A percentile compares a stretch with the other conserved stretches of the same genome.
Evolutionary conservation across 495 filamentous ascomycete species (phyloP).

Genomic region (Jackrogersella multiformis): DNA sequence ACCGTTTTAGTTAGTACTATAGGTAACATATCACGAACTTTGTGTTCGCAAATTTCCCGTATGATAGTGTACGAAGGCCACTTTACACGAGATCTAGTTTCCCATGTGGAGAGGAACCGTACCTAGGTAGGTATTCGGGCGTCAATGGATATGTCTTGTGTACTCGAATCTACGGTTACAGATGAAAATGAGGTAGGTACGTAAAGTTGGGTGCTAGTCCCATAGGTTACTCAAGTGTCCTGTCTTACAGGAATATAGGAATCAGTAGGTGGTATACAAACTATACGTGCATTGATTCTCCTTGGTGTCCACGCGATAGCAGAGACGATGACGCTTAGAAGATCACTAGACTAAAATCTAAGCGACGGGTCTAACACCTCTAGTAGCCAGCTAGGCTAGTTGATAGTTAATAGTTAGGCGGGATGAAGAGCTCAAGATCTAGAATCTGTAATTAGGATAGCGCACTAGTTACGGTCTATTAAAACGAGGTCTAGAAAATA

Average conservation of each 20-base stretch:
- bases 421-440: slow-evolving; percentile 15
- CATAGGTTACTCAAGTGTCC: not conserved
- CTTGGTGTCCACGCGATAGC: slow-evolving; percentile 10
- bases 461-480: slow-evolving; percentile 1
- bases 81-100: slow-evolving; percentile 40
- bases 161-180: not conserved
- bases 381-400: slow-evolving; percentile 5
- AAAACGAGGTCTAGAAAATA: slow-evolving; percentile 9
- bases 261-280: not conserved
- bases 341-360: slow-evolving; percentile 19
- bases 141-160: not conserved
- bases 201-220: not conserved
- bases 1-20: slow-evolving; percentile 42
- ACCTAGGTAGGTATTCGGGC: slow-evolving; percentile 2
- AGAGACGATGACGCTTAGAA: slow-evolving; percentile 21
- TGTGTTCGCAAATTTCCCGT: slow-evolving; percentile 35
- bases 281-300: not conserved
- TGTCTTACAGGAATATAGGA: not conserved
- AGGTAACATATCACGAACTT: slow-evolving; percentile 43
- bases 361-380: slow-evolving; percentile 14
- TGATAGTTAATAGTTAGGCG: slow-evolving; percentile 13
- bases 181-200: not conserved
- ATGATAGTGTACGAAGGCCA: slow-evolving; percentile 28
- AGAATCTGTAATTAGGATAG: slow-evolving; percentile 18
- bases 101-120: slow-evolving; percentile 15